Conservation (phyloP, 164 flowering plant species). For the Sedum album region DNA sequence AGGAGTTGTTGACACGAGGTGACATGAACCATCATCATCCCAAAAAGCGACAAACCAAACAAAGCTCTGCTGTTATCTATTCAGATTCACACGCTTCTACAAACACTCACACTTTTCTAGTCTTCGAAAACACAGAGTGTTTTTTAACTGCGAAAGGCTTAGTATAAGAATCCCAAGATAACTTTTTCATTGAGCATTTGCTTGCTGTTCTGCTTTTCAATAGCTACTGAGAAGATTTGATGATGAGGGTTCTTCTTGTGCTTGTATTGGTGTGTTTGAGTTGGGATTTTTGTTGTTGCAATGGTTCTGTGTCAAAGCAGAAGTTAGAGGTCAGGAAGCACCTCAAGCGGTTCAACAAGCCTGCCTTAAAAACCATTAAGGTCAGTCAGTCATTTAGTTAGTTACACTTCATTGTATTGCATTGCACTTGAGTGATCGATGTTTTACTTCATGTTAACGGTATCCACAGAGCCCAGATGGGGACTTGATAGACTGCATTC, state of each 20-base stretch:
- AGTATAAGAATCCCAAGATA: too few relatives aligned
- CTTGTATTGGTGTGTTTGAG: neutral
- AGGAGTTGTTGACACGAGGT: neutral
- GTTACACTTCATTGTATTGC: neutral
- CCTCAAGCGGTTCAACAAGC: neutral
- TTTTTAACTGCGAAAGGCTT: neutral
- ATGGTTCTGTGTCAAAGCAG: neutral
- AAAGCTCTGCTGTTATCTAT: neutral
- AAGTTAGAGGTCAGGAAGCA: neutral
- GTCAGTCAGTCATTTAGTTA: neutral
- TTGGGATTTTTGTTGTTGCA: neutral
- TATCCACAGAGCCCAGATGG: slow-evolving; percentile 84
- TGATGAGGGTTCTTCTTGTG: neutral
- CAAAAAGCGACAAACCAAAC: neutral
- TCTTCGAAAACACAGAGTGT: too few relatives aligned
- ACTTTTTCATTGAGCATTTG: too few relatives aligned
- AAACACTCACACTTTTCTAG: too few relatives aligned
- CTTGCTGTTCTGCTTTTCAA: too few relatives aligned
- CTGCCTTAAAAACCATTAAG: neutral
- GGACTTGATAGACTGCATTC: slow-evolving; percentile 81
- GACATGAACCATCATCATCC: neutral
- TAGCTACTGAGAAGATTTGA: neutral
- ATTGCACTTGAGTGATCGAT: neutral
- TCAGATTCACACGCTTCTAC: neutral
- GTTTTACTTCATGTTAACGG: neutral